Conservation (phyloP, 768 basidiomycete species). For the Naematelia aurantialba region DNA sequence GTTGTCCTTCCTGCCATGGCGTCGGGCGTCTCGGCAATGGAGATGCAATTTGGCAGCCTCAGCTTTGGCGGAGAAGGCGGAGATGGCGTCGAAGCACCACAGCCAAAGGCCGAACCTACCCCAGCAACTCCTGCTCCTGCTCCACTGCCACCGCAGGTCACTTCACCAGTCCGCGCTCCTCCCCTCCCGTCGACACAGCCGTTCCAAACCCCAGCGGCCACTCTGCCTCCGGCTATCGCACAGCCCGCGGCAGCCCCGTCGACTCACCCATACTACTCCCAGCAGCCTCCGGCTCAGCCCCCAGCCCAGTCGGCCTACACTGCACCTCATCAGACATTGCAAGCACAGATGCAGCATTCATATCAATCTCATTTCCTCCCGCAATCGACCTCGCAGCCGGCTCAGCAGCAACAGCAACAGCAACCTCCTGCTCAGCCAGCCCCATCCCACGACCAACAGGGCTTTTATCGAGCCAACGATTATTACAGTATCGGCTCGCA, state of each 20-base stretch:
- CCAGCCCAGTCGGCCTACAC: constrained; percentile 27
- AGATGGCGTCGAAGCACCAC: constrained; percentile 40
- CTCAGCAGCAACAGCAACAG: constrained; percentile 18
- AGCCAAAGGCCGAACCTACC: constrained; percentile 22
- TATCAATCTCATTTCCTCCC: constrained; percentile 21
- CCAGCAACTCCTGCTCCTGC: constrained; percentile 27
- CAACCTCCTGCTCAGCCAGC: constrained; percentile 34
- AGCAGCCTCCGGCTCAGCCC: constrained; percentile 19
- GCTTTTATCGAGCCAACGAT: constrained; percentile 34
- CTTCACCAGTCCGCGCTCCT: constrained; percentile 25
- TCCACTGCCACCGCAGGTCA: constrained; percentile 21
- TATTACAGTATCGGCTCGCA: constrained; percentile 32
- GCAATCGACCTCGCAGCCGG: neutral
- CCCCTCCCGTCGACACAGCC: constrained; percentile 14
- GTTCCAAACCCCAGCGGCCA: constrained; percentile 19
- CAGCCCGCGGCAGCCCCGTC: constrained; percentile 12
- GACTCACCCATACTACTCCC: constrained; percentile 3
- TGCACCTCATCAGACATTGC: constrained; percentile 40
- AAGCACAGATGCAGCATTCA: constrained; percentile 32
- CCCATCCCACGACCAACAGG: constrained; percentile 28
- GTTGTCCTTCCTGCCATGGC: constrained; percentile 46
- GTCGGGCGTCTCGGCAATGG: constrained; percentile 36
- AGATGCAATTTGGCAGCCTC: constrained; percentile 51
- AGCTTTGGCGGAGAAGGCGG: constrained; percentile 48
- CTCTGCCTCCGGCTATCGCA: constrained; percentile 11